Evolutionary conservation across 768 basidiomycete genomes (phyloP), one percentile per base, ranked within the genome.

Genomic region (Dioszegia aurantiaca): DNA sequence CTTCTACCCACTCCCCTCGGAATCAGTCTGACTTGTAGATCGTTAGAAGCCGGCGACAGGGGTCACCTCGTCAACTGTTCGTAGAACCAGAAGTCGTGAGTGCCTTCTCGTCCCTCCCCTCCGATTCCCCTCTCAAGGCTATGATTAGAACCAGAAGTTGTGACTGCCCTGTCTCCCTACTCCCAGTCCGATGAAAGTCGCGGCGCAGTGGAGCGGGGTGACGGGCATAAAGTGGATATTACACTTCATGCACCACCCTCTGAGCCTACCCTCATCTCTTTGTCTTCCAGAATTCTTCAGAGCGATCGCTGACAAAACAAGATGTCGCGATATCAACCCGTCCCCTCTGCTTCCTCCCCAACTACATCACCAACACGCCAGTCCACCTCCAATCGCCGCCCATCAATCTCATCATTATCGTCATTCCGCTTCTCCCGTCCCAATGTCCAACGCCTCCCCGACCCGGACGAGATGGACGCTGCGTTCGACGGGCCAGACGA

Each of bases 401-500:
- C 60, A 37, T 47, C 36, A 44, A 14, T 55, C 55, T 46, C 63
- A 3, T 40, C 61, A 4, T 31, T 54, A 10, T 62, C 60, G 3
- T 62, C 62, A 39, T 41, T 51, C 43, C 37, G 58, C 27, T 63
- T 67, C 55, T 60, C 65, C 6, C 31, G 59, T 17, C 47, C 36
- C 17, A n/a, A 52, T 10, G 41, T 47, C 4, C 47, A 33, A 33
- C 14, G 26, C 4, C 42, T 70, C n/a, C 69, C 72, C 26, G 71
- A 74, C 63, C 63, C 75, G 2, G 58, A 65, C 43, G 88, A 90
- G 75, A 83, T 90, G 70, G 83, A 88, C 67, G 88, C 85, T 28
- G 86, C 89, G 0, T 90, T 90, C 64, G 86, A 88, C 64, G 82
- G 84, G 3, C 88, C 89, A 55, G 80, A 85, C 40, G 81, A 68